Evolutionary conservation across 176 grass and related monocot genomes (phyloP), one percentile per base, ranked within the genome.

Genomic region (Phoenix roebelenii): DNA sequence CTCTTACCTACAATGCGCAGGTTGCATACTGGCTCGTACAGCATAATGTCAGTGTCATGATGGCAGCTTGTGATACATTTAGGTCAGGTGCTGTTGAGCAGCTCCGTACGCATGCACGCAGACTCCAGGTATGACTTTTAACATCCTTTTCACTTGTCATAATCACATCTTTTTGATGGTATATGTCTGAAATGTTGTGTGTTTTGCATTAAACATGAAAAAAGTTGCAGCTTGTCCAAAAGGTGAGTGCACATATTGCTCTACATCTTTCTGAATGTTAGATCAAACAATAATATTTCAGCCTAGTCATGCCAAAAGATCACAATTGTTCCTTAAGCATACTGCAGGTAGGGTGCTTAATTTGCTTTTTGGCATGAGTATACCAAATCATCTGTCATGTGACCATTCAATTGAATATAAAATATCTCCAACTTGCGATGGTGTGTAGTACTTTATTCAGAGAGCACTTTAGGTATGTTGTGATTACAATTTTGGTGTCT

Each of bases 1-100:
- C 10, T 44, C 35, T 44, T 44, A 44, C 29, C 4, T 32, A 32
- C 17, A 22, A 23, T 60, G 3, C 55, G 22, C 78, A 96, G 87
- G 87, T 97, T 61, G 87, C 92, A 22, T 97, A 97, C 69, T 97
- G 92, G 92, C 84, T 91, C 73, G 67, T 80, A 60, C 92, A 97
- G 76, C 92, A 97, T 78, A 71, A 97, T 69, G 69, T 91, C 51
- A 90, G 78, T 80, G 92, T 88, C 58, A 97, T 79, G 60, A 69
- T 97, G 49, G 92, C 87, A 70, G 84, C 92, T 26, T 97, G 92
- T 55, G 87, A 91, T 74, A 91, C 92, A 53, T 97, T 97, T 18
- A 85, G 84, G 57, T 97, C 69, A 82, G 92, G 84, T 80, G 89
- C 80, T 58, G 86, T 85, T 75, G 89, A 88, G 25, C 29, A 67